phyloP scores from a whole-genome alignment of 371 early-diverging fungal genomes.

The Mortierella sp. region DNA sequence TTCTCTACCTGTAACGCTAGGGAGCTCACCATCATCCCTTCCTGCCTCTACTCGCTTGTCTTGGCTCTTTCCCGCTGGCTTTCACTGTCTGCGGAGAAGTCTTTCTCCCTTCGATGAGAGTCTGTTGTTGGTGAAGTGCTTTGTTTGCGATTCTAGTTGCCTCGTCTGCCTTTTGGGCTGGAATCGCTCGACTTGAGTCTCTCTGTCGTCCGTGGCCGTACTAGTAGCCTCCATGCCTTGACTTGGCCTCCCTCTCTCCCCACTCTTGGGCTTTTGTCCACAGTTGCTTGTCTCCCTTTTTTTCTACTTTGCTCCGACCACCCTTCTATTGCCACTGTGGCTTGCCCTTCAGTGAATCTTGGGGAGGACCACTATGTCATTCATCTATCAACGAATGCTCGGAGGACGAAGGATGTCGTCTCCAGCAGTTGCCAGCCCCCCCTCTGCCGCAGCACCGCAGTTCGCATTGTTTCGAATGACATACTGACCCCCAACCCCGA shows the following conservation, averaged over 20 bases:
- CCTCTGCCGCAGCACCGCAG: background rate
- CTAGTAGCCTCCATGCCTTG: too few species aligned
- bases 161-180: too few species aligned
- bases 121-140: too few species aligned
- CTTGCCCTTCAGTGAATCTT: constrained; percentile 8
- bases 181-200: too few species aligned
- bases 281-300: constrained; percentile 5
- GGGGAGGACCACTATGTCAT: too few species aligned
- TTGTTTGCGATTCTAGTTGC: too few species aligned
- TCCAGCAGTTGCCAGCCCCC: background rate
- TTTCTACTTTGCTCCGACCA: constrained; percentile 11
- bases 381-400: too few species aligned
- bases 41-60: background rate
- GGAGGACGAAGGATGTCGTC: constrained; percentile 24
- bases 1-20: background rate
- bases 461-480: background rate
- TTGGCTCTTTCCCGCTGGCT: background rate
- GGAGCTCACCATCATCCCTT: background rate
- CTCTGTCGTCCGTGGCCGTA: too few species aligned
- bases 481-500: background rate
- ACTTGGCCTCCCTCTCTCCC: too few species aligned
- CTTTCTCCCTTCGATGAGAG: too few species aligned
- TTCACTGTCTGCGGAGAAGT: too few species aligned
- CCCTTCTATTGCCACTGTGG: constrained; percentile 10
- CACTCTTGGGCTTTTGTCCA: too few species aligned